Evolutionary conservation across 2,329 filamentous ascomycete species (phyloP).

Genomic region (Aphanoascus verrucosus): DNA sequence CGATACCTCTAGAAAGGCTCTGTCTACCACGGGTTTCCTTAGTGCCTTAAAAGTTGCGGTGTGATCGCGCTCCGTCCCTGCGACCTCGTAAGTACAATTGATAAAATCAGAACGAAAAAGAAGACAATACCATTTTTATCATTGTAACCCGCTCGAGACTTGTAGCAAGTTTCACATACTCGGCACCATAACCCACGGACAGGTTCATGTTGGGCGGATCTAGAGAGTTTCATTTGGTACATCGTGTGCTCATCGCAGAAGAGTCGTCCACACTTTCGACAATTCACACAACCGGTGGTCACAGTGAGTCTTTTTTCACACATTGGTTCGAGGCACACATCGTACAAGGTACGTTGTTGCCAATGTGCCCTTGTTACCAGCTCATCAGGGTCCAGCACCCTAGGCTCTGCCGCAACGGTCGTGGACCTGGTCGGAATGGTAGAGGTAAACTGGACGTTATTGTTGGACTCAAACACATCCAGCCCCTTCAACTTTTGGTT

Average conservation of each 20-base stretch:
- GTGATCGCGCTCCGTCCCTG: slow-evolving; percentile 58
- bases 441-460: slow-evolving; percentile 42
- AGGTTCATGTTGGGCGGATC: slow-evolving; percentile 80
- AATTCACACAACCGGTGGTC: slow-evolving; percentile 78
- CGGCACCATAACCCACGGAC: slow-evolving; percentile 84
- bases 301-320: slow-evolving; percentile 72
- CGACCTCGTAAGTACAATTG: too few species aligned
- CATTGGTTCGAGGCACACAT: slow-evolving; percentile 75
- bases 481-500: slow-evolving; percentile 90
- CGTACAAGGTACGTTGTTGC: slow-evolving; percentile 65
- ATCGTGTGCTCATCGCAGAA: slow-evolving; percentile 98
- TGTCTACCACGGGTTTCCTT: slow-evolving; percentile 69
- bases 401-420: slow-evolving; percentile 25
- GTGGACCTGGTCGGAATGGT: slow-evolving; percentile 27
- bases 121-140: slow-evolving; percentile 54
- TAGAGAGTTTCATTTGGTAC: slow-evolving; percentile 97
- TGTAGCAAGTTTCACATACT: slow-evolving; percentile 98
- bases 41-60: slow-evolving; percentile 58
- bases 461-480: slow-evolving; percentile 89
- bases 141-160: slow-evolving; percentile 89
- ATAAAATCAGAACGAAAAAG: neutral
- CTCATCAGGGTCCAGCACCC: slow-evolving; percentile 66
- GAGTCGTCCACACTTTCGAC: slow-evolving; percentile 78
- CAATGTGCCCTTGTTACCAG: slow-evolving; percentile 80
- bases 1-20: slow-evolving; percentile 76